Evolutionary conservation across 2,329 filamentous ascomycete genomes (phyloP), one percentile per base, ranked within the genome.

Genomic region (Penicillium verrucosum): DNA sequence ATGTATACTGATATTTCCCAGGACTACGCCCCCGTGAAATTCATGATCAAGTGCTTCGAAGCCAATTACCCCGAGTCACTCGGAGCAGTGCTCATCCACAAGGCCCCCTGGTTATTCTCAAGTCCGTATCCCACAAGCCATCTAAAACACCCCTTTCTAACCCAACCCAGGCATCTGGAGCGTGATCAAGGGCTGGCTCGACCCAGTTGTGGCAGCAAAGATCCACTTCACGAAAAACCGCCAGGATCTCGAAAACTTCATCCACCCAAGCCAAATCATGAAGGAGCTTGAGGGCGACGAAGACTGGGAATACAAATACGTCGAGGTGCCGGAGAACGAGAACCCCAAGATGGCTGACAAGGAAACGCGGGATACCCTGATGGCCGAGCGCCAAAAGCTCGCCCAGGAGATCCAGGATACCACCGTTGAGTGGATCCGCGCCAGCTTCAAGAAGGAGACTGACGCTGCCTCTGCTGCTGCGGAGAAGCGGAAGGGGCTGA

Each of bases 21-120:
- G 86, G 94, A 99, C 74, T 97, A 97, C 73, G 85, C 89, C 0
- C 93, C 94, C 1, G 90, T 99, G 56, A 99, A 96, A 70, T 99
- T 97, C 77, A 97, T 99, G 89, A 97, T 99, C 75, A 96, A 96
- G 75, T 96, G 92, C 74, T 99, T 99, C 70, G 94, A 99, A 78
- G 94, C 94, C 58, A 97, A 99, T 73, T 99, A 97, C 67, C 94
- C 94, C 0, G 94, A 99, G 74, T 93, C 86, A 46, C 82, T 99
- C 1, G 94, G 93, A 29, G 83, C 89, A 2, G 90, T 97, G 3
- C 83, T 97, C 44, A 90, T 99, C 37, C 94, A 99, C 80, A 96
- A 96, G 74, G 87, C 94, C 0, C 94, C 94, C 4, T 99, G 94
- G 94, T 80, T 99, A 44, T 99, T 99, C 78, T 92, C 96, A 80